These are phyloP conservation scores for Scedosporium dehoogii DNA, from an alignment of 2,329 filamentous ascomycete genomes.

Conservation along the genomic window DNA sequence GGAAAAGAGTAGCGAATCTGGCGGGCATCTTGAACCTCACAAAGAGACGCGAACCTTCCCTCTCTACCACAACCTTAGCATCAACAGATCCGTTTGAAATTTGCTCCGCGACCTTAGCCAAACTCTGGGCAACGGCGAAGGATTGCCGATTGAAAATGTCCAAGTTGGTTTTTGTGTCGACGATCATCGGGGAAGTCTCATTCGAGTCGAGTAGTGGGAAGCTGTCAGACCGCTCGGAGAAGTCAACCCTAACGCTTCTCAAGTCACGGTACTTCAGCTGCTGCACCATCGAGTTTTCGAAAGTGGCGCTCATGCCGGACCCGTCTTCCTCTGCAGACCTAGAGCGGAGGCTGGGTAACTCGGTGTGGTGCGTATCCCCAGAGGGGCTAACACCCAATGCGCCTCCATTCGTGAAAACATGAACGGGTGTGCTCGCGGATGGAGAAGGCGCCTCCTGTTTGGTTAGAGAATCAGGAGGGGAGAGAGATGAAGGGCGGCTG, in stretches of 20 bases:
- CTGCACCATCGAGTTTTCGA: not conserved
- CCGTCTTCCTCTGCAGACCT: not conserved
- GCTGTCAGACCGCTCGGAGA: not conserved
- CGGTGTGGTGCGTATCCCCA: not conserved
- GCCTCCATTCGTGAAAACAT: not conserved
- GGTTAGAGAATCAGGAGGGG: not conserved
- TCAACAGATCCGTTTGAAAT: conserved; percentile 2
- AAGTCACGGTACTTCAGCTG: not conserved
- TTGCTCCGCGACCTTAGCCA: not conserved
- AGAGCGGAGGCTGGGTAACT: not conserved
- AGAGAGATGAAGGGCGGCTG: not conserved
- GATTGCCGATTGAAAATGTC: conserved; percentile 3
- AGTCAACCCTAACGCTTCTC: conserved; percentile 1
- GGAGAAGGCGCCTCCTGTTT: not conserved
- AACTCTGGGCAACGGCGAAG: not conserved
- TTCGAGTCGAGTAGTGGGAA: no score
- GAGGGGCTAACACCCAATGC: not conserved
- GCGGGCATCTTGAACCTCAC: conserved; percentile 28
- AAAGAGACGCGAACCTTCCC: conserved; percentile 20
- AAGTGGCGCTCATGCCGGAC: not conserved
- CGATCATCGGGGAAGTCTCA: not conserved
- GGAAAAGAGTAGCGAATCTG: conserved; percentile 20
- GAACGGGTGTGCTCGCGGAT: not conserved
- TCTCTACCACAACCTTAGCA: conserved; percentile 20
- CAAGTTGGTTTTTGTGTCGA: not conserved